Conservation (phyloP, 1,284 basidiomycete species). For the Coniferiporia weirii region DNA sequence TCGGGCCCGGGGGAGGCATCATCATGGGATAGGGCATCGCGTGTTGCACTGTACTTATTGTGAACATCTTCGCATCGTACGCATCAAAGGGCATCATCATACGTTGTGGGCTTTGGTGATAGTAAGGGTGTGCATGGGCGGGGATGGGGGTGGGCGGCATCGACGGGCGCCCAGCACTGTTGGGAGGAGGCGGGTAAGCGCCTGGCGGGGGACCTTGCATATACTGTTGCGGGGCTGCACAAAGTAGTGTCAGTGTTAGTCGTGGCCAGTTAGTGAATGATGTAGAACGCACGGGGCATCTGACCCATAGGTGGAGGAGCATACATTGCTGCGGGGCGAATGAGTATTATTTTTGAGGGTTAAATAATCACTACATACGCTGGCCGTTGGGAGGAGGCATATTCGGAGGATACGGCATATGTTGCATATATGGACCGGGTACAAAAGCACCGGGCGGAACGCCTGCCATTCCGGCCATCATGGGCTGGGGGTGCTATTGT, state of each 20-base stretch:
- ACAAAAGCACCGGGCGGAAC: slow-evolving; percentile 74
- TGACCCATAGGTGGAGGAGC: slow-evolving; percentile 69
- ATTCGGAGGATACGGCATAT: slow-evolving; percentile 69
- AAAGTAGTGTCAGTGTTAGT: slow-evolving; percentile 1
- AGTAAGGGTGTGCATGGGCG: slow-evolving; percentile 76
- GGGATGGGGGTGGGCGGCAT: slow-evolving; percentile 85
- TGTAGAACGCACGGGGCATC: slow-evolving; percentile 65
- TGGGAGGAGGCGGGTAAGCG: slow-evolving; percentile 67
- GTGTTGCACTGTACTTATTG: slow-evolving; percentile 58
- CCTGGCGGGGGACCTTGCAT: slow-evolving; percentile 58
- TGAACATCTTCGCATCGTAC: slow-evolving; percentile 26
- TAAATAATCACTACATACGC: slow-evolving; percentile 25
- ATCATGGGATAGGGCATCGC: slow-evolving; percentile 81
- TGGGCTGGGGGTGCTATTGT: slow-evolving; percentile 39
- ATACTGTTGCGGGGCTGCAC: slow-evolving; percentile 57
- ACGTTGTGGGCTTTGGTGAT: slow-evolving; percentile 83
- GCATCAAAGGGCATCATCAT: slow-evolving; percentile 38
- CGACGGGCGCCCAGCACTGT: slow-evolving; percentile 68
- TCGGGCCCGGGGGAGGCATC: slow-evolving; percentile 71
- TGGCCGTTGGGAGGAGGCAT: slow-evolving; percentile 70
- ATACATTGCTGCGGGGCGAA: slow-evolving; percentile 60
- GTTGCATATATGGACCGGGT: slow-evolving; percentile 73
- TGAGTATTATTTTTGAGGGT: background rate
- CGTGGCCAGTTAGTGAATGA: background rate
- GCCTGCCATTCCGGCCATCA: slow-evolving; percentile 78